A percentile compares a stretch with the other conserved stretches of the same genome.
These are phyloP conservation scores for Debaryomyces maramus DNA, from an alignment of 805 yeast species.

Conservation along the genomic window DNA sequence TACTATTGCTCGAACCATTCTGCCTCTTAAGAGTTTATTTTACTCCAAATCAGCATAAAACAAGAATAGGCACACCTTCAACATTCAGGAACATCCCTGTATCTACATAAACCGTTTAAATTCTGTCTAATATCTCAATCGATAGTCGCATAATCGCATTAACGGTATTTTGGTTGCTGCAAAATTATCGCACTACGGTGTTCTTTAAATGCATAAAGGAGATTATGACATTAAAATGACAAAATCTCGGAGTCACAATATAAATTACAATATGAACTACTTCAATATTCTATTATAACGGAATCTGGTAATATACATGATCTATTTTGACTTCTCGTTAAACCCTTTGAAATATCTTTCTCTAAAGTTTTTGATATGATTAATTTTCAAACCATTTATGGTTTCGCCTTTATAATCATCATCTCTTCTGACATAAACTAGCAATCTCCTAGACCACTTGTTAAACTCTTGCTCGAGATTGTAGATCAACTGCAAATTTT, in stretches of 20 bases:
- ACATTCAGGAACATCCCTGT: no score
- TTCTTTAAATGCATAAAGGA: conserved; percentile 18
- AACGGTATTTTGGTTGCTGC: not conserved
- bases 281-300: no score
- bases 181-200: conserved; percentile 15
- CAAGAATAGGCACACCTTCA: no score
- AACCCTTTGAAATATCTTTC: conserved; percentile 76
- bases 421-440: conserved; percentile 74
- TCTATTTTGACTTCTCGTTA: conserved; percentile 34
- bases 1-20: not conserved
- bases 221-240: no score
- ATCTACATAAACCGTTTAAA: no score
- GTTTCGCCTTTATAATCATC: conserved; percentile 48
- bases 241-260: no score
- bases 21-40: not conserved
- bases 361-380: conserved; percentile 59
- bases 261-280: no score
- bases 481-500: conserved; percentile 65
- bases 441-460: conserved; percentile 87
- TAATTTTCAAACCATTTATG: conserved; percentile 43
- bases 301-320: not conserved
- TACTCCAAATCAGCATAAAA: no score
- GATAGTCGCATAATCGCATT: conserved; percentile 1
- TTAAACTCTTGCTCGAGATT: conserved; percentile 85
- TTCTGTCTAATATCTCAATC: not conserved